phyloP scores from a whole-genome alignment of 345 rosid genomes.

The rapeseed (Brassica napus) region Da-Ae NC_063442.1:31365001-31365500 shows the following conservation, averaged over 20 bases:
- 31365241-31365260: too few relatives aligned
- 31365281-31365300: too few relatives aligned
- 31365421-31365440: slow-evolving; percentile 31
- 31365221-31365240: too few relatives aligned
- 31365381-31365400: background rate
- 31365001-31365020: slow-evolving; percentile 47
- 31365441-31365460: slow-evolving; percentile 67
- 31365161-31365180: slow-evolving; percentile 11
- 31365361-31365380: slow-evolving; percentile 31
- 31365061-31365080: slow-evolving; percentile 48
- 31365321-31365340: too few relatives aligned
- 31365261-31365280: too few relatives aligned
- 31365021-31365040: background rate
- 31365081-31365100: slow-evolving; percentile 59
- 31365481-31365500: slow-evolving; percentile 57
- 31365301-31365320: too few relatives aligned
- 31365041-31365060: background rate
- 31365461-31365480: slow-evolving; percentile 73
- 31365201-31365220: too few relatives aligned
- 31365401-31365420: background rate
- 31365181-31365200: background rate
- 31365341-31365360: slow-evolving; percentile 22
- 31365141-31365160: slow-evolving; percentile 65
- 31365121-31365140: slow-evolving; percentile 77
- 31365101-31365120: slow-evolving; percentile 69